Evolutionary conservation across 352 stramenopile species (phyloP), one percentile per base, ranked within the genome.

Genomic region (Pythium rishiriense): DNA sequence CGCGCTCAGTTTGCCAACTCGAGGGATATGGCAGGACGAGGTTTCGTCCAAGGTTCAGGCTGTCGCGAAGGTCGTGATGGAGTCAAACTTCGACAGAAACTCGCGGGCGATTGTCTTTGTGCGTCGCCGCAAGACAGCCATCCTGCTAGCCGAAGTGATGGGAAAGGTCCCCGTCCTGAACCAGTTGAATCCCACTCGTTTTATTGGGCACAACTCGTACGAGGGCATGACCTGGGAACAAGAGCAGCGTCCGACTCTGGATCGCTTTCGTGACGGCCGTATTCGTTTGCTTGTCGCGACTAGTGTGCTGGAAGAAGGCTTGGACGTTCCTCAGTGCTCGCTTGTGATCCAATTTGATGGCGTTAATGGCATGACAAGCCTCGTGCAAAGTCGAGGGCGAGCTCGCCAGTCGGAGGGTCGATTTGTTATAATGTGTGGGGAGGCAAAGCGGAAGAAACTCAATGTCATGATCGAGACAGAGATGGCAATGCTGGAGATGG

Each of bases 41-140:
- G 76, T 93, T 9, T 84, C 83, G 2, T 72, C 73, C 22, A 83
- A 82, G 25, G 85, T 93, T 12, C 70, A 73, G 50, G 60, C 75
- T 25, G 70, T 93, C 4, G 83, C 74, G 9, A 43, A 79, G 0
- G 76, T 79, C 21, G 83, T 91, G 22, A 51, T 62, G 11, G 49
- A 72, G 4, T 70, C 74, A 2, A 63, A 77, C 4, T 87, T 88
- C 46, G 73, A 73, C n/a, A 58, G 83, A 33, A 73, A 86, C 25
- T 90, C 79, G 4, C 78, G 85, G 22, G 83, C 78, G 17, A 94
- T 94, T 50, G 83, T 94, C 25, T 94, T 94, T 74, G 81, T 94
- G 10, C 73, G 75, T 8, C 76, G 78, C 9, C 77, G 85, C 19
- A 82, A 80, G 62, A 92, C 76, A n/a, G 85, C 85, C 1, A 81